Percentiles rank a stretch among this genome's conserved stretches.
Evolutionary conservation across 345 rosid genomes (phyloP).

Genomic region (Euphorbia lathyris): DNA sequence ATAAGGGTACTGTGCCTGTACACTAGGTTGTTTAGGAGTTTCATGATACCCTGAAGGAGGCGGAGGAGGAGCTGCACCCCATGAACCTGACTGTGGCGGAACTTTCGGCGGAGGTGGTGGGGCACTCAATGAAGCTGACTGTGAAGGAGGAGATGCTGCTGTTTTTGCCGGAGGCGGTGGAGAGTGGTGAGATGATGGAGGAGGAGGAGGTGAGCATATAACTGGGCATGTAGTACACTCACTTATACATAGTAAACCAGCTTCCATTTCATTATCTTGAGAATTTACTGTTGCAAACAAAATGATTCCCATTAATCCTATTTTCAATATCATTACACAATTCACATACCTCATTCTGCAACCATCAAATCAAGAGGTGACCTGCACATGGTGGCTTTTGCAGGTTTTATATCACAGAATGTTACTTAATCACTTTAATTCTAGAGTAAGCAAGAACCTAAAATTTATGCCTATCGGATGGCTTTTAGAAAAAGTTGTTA

Average conservation of each 20-base stretch:
- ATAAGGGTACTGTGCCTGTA: constrained; percentile 35
- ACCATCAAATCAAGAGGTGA: constrained; percentile 8
- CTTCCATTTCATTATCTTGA: constrained; percentile 24
- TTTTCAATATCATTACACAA: constrained; percentile 9
- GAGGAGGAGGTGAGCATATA: constrained; percentile 43
- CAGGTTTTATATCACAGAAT: constrained; percentile 3
- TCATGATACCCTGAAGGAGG: constrained; percentile 40
- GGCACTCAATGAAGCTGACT: too few relatives aligned
- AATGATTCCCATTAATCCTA: constrained; percentile 19
- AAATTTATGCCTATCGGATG: constrained; percentile 19
- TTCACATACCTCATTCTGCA: constrained; percentile 15
- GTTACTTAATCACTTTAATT: neutral
- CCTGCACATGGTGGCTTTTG: neutral
- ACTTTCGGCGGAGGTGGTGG: too few relatives aligned
- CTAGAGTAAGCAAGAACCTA: neutral
- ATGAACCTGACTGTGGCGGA: too few relatives aligned
- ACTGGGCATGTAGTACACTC: constrained; percentile 46
- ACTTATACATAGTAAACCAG: constrained; percentile 40
- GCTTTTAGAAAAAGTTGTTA: constrained; percentile 29
- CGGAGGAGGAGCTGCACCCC: constrained; percentile 41
- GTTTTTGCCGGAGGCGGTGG: constrained; percentile 19
- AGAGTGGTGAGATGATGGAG: constrained; percentile 16
- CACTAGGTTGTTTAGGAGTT: constrained; percentile 30
- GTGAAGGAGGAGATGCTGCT: constrained; percentile 13
- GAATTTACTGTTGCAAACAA: constrained; percentile 20